Conservation (phyloP, 2,329 filamentous ascomycete species). For the Gyromitra esculenta region DNA sequence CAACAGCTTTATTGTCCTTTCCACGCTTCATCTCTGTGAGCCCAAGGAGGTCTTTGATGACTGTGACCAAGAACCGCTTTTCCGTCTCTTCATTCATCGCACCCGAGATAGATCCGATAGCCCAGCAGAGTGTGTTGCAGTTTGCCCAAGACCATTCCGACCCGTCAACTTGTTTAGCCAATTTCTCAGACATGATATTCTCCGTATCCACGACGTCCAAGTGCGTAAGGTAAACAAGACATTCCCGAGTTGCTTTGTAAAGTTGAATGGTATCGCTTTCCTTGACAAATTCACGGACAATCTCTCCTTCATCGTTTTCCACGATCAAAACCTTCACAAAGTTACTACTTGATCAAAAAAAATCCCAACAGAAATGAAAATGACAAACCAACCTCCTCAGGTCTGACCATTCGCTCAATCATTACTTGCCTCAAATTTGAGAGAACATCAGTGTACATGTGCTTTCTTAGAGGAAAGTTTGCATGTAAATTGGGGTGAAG, state of each 20-base stretch:
- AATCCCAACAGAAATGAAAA: neutral
- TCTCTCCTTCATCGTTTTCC: slow-evolving; percentile 99
- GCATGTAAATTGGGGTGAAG: slow-evolving; percentile 84
- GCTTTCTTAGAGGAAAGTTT: slow-evolving; percentile 93
- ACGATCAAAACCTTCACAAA: slow-evolving; percentile 79
- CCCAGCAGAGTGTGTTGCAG: slow-evolving; percentile 99
- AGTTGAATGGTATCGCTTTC: slow-evolving; percentile 98
- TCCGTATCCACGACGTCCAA: slow-evolving; percentile 97
- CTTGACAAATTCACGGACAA: slow-evolving; percentile 98
- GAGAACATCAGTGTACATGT: slow-evolving; percentile 95
- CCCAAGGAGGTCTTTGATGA: slow-evolving; percentile 96
- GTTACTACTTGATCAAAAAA: slow-evolving; percentile 16
- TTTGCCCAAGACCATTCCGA: slow-evolving; percentile 99
- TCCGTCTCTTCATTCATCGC: slow-evolving; percentile 99
- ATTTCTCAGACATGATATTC: slow-evolving; percentile 98
- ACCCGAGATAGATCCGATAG: slow-evolving; percentile 96
- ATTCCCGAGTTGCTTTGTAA: slow-evolving; percentile 98
- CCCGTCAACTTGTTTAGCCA: slow-evolving; percentile 92
- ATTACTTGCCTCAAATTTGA: slow-evolving; percentile 95
- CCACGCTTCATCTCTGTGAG: slow-evolving; percentile 99
- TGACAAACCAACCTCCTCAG: slow-evolving; percentile 72
- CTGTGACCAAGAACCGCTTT: slow-evolving; percentile 96
- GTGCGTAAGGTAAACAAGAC: slow-evolving; percentile 95
- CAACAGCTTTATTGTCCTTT: slow-evolving; percentile 99
- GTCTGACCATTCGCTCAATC: slow-evolving; percentile 99